Base-by-base conservation (phyloP, 2,329 filamentous ascomycete species). In the Bipolaris victoriae region DNA sequence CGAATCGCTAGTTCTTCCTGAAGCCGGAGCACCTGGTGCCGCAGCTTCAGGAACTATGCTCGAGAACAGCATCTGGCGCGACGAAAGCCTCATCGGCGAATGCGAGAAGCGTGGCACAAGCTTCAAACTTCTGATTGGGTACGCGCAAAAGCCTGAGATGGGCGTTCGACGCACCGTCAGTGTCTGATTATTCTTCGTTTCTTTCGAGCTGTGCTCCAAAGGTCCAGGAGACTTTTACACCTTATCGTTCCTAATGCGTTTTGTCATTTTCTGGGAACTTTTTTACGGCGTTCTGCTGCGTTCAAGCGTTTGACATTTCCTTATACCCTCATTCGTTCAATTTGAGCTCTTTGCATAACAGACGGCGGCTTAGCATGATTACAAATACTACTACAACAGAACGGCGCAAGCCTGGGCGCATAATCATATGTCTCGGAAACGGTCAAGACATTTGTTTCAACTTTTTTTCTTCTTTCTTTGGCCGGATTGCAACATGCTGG, bases 101-200 rank as follows among this genome's bases (percentile, higher is more conserved):
- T 97, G 93, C 70, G 90, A 96, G 77, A 88, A 90, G 74, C 88
- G 90, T 73, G 88, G 90, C 13, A 96, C 93, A 0, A 96, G 90
- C 61, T 88, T 98, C 76, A 92, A 94, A 75, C 83, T 98, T 68
- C 87, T 96, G 75, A 93, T 98, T 57, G 96, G 92, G 66, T 92
- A 96, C 73, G 93, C 92, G 15, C 90, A 94, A 70, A 91, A 94
- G 59, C 92, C 92, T 5, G 70, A 75, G 16, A 76, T 80, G 52
- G 74, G 77, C 11, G 74, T 78, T 16, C 67, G 81, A 58, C 73
- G 81, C 36, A 83, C 82, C 3, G 80, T 82, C 51, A 82, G 80
- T 62, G 79, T 83, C 9, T 83, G 65, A 78, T 26, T 13, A 16
- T 43, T 40, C 26, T 63, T 60, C 45, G 44, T 58, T 67, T 66